phyloP scores from a whole-genome alignment of 768 basidiomycete genomes.

The Boletales sp. region DNA sequence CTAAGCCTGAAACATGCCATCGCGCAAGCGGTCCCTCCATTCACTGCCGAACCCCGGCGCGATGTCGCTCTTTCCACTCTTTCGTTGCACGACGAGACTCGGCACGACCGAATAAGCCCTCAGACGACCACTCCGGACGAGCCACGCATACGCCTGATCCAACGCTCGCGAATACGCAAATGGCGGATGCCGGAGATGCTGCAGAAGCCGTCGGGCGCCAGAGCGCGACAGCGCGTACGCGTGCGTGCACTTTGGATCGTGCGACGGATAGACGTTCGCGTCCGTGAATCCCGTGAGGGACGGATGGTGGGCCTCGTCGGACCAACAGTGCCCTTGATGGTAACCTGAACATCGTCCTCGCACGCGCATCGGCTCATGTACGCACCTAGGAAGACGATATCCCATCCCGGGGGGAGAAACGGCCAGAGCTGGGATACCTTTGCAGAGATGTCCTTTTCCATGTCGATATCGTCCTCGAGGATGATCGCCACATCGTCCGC shows the following conservation, averaged over 20 bases:
- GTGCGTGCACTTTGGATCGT: too few relatives aligned
- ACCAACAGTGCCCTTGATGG: slow-evolving; percentile 72
- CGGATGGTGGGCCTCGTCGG: slow-evolving; percentile 53
- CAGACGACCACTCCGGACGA: slow-evolving; percentile 53
- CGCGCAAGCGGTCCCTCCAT: slow-evolving; percentile 50
- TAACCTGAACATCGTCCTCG: too few relatives aligned
- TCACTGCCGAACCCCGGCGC: slow-evolving; percentile 43
- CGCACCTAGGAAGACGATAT: slow-evolving; percentile 69
- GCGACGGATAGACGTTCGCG: slow-evolving; percentile 25
- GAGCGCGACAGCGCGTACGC: background rate
- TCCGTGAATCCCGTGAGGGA: slow-evolving; percentile 27
- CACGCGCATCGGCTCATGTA: too few relatives aligned
- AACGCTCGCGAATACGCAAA: slow-evolving; percentile 79
- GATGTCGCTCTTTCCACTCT: slow-evolving; percentile 55
- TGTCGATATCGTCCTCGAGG: slow-evolving; percentile 52
- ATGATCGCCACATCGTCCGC: slow-evolving; percentile 17
- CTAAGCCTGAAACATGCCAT: slow-evolving; percentile 43
- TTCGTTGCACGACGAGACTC: slow-evolving; percentile 64
- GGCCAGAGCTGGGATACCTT: slow-evolving; percentile 46
- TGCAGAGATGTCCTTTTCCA: slow-evolving; percentile 57
- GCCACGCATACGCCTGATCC: slow-evolving; percentile 71
- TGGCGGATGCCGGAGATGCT: slow-evolving; percentile 54
- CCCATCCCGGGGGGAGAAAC: slow-evolving; percentile 59
- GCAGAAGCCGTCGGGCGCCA: slow-evolving; percentile 60
- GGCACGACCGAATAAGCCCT: slow-evolving; percentile 64